A percentile compares a stretch with the other conserved stretches of the same genome.
phyloP scores from a whole-genome alignment of 805 yeast species.

The Ogataea saltuana region DNA sequence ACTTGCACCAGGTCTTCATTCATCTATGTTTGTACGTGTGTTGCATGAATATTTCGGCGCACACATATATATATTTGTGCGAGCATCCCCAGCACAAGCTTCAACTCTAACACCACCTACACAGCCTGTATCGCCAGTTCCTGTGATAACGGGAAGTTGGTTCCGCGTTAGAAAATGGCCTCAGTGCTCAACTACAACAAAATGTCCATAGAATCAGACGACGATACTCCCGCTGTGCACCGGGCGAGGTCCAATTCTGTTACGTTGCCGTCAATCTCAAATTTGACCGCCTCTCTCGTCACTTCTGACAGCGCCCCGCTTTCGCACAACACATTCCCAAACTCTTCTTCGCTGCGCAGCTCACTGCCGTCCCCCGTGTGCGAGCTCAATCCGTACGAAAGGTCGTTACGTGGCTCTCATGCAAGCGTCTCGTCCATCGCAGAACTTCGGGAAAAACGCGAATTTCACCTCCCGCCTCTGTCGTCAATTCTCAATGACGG shows the following conservation, averaged over 20 bases:
- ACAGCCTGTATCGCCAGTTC: no score
- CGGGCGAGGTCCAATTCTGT: conserved; percentile 4
- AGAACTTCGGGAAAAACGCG: conserved; percentile 10
- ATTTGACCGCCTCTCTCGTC: conserved; percentile 18
- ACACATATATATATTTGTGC: no score
- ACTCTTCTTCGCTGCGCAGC: neutral
- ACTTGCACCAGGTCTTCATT: no score
- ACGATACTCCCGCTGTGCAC: conserved; percentile 1
- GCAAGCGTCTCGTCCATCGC: conserved; percentile 5
- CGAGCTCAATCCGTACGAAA: conserved; percentile 3
- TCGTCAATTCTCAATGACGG: conserved; percentile 17
- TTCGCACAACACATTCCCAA: neutral
- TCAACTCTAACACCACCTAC: no score
- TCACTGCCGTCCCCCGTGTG: neutral
- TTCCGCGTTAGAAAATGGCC: no score
- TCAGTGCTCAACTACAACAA: conserved; percentile 15
- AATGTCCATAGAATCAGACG: conserved; percentile 10
- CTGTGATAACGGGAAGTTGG: no score
- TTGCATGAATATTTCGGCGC: no score
- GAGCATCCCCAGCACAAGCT: no score
- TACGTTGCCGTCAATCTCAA: conserved; percentile 24
- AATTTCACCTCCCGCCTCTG: conserved; percentile 24
- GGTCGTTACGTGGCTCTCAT: conserved; percentile 5
- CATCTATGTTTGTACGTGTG: neutral
- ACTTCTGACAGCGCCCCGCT: neutral